phyloP scores from a whole-genome alignment of 1,284 basidiomycete genomes.

The Hypsizygus ulmarius region DNA sequence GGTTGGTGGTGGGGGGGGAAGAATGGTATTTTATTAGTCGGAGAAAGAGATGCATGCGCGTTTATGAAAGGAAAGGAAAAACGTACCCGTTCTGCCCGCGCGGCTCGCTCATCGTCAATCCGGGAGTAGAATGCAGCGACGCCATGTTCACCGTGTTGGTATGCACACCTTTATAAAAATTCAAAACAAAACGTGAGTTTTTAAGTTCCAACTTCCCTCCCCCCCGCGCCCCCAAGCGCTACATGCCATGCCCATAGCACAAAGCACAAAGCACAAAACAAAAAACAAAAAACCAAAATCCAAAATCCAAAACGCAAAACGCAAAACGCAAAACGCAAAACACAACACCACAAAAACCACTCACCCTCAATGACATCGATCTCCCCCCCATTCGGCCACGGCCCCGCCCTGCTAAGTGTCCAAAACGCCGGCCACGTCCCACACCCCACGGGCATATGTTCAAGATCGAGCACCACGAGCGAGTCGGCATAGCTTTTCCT shows the following conservation, averaged over 20 bases:
- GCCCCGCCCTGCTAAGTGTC: constrained; percentile 49
- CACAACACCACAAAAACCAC: neutral
- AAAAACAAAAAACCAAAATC: no score
- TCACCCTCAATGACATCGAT: constrained; percentile 52
- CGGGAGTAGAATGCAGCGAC: constrained; percentile 51
- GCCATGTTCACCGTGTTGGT: constrained; percentile 41
- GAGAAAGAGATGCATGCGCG: no score
- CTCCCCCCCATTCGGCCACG: constrained; percentile 53
- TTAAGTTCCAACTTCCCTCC: no score
- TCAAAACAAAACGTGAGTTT: neutral
- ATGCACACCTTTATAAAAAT: constrained; percentile 40
- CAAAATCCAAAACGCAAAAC: no score
- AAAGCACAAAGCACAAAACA: neutral
- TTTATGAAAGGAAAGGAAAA: constrained; percentile 17
- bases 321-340: no score
- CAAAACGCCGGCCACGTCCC: constrained; percentile 68
- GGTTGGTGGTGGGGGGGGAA: constrained; percentile 7
- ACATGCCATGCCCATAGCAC: no score
- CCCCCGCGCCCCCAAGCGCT: no score
- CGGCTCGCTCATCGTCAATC: constrained; percentile 41
- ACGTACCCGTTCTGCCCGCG: constrained; percentile 45
- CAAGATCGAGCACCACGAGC: constrained; percentile 47
- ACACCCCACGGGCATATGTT: constrained; percentile 57
- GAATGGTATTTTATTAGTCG: no score
- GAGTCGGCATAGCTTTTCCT: constrained; percentile 41